Evolutionary conservation across 148 eudicot genomes (phyloP).

Genomic region (Camellia granthamiana): DNA sequence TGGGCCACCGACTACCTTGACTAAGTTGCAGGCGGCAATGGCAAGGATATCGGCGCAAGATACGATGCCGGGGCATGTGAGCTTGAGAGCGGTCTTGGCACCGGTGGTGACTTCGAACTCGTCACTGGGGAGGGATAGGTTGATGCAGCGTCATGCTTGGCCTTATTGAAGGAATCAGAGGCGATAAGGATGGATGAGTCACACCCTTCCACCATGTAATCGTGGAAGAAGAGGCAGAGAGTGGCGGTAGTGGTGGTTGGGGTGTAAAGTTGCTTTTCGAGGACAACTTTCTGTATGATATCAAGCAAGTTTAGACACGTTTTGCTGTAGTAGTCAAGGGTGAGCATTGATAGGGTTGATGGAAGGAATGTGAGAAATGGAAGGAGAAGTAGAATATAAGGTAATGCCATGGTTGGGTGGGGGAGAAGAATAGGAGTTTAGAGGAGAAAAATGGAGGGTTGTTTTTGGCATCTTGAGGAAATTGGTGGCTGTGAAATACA

Average conservation of each 20-base stretch:
- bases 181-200: conserved; percentile 46
- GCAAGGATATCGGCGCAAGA: conserved; percentile 74
- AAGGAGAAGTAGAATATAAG: neutral
- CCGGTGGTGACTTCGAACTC: conserved; percentile 63
- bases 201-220: conserved; percentile 56
- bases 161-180: conserved; percentile 46
- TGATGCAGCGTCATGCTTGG: conserved; percentile 56
- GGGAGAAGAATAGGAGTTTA: neutral
- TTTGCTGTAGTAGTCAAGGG: conserved; percentile 40
- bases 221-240: conserved; percentile 57
- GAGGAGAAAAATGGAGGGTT: neutral
- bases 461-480: neutral
- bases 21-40: conserved; percentile 49
- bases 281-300: conserved; percentile 27
- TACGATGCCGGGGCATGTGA: conserved; percentile 62
- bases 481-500: neutral
- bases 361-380: conserved; percentile 4
- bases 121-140: conserved; percentile 63
- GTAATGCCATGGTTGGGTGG: conserved; percentile 15
- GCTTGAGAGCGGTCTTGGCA: conserved; percentile 57
- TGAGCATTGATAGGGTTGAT: conserved; percentile 16
- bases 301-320: conserved; percentile 43
- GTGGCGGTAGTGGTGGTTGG: conserved; percentile 53
- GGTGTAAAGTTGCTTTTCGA: conserved; percentile 35
- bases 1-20: conserved; percentile 68